phyloP scores from a whole-genome alignment of 2,329 filamentous ascomycete genomes.

The Penicillium glabrum region DNA sequence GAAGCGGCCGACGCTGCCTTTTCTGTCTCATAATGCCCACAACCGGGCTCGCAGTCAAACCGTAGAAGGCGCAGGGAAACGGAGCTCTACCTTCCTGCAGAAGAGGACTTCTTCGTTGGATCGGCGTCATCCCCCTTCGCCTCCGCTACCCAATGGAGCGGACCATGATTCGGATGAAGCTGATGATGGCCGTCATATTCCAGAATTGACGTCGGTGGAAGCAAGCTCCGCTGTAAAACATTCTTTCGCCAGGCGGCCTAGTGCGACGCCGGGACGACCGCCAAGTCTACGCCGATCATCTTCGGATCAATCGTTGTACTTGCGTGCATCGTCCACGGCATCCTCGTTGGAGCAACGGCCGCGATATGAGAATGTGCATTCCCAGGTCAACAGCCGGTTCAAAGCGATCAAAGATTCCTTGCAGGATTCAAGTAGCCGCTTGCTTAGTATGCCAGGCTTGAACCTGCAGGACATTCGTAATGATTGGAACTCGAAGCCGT shows the following conservation, averaged over 20 bases:
- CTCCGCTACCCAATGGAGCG: conserved; percentile 6
- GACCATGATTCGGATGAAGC: conserved; percentile 20
- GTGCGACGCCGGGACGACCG: conserved; percentile 25
- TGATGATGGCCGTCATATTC: conserved; percentile 30
- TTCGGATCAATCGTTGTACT: conserved; percentile 73
- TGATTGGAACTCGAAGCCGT: conserved; percentile 37
- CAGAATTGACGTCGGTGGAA: conserved; percentile 32
- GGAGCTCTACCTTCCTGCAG: neutral
- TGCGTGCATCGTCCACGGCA: conserved; percentile 72
- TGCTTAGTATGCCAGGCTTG: conserved; percentile 49
- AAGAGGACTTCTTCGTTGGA: conserved; percentile 19
- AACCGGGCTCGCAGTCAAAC: conserved; percentile 32
- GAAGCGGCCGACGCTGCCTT: conserved; percentile 31
- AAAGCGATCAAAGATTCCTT: conserved; percentile 89
- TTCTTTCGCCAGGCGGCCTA: conserved; percentile 33
- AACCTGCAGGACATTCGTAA: conserved; percentile 39
- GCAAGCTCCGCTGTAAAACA: conserved; percentile 31
- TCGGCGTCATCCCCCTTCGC: conserved; percentile 5
- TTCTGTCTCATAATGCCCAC: conserved; percentile 26
- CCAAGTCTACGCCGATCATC: conserved; percentile 58
- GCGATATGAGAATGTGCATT: conserved; percentile 74
- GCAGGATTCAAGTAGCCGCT: conserved; percentile 76
- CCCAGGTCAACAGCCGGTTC: conserved; percentile 83
- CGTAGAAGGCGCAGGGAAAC: conserved; percentile 7
- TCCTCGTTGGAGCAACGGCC: conserved; percentile 84